phyloP scores from a whole-genome alignment of 352 stramenopile species.

The Pythium phragmitis region DNA sequence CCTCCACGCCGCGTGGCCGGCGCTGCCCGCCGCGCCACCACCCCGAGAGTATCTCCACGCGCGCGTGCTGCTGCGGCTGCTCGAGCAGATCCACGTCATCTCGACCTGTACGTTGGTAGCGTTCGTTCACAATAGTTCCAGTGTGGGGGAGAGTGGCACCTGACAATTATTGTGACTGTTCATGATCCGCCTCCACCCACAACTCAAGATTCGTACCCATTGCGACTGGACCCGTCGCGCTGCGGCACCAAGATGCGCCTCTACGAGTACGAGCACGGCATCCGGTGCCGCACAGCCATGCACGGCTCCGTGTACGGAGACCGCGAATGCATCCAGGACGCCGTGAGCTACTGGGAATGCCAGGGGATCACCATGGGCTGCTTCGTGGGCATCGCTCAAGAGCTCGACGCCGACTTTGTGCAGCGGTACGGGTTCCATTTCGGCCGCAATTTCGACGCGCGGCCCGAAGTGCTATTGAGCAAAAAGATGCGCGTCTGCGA shows the following conservation, averaged over 20 bases:
- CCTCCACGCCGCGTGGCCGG: constrained; percentile 20
- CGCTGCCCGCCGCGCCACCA: constrained; percentile 29
- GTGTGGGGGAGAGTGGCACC: not conserved
- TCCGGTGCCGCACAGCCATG: constrained; percentile 28
- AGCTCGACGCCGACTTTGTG: constrained; percentile 33
- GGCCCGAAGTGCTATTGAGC: constrained; percentile 44
- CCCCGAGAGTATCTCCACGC: constrained; percentile 33
- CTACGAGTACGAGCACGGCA: constrained; percentile 34
- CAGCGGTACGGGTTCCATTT: constrained; percentile 43
- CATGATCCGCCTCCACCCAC: not conserved
- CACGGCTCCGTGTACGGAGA: constrained; percentile 52
- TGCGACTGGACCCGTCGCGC: constrained; percentile 44
- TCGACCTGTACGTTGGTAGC: constrained; percentile 41
- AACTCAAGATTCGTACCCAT: constrained; percentile 41
- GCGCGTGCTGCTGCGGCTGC: constrained; percentile 38
- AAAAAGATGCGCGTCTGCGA: constrained; percentile 56
- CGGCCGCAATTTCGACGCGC: constrained; percentile 25
- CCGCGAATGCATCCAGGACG: constrained; percentile 31
- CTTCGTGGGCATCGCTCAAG: constrained; percentile 52
- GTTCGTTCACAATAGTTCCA: too few species aligned
- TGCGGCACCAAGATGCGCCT: constrained; percentile 51
- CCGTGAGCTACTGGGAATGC: constrained; percentile 74
- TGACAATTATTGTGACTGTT: not conserved
- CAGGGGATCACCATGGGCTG: constrained; percentile 57
- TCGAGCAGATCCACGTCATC: constrained; percentile 50